These are phyloP conservation scores for Hortaea sp. DNA, from an alignment of 2,329 filamentous ascomycete species.

Conservation along the genomic window DNA sequence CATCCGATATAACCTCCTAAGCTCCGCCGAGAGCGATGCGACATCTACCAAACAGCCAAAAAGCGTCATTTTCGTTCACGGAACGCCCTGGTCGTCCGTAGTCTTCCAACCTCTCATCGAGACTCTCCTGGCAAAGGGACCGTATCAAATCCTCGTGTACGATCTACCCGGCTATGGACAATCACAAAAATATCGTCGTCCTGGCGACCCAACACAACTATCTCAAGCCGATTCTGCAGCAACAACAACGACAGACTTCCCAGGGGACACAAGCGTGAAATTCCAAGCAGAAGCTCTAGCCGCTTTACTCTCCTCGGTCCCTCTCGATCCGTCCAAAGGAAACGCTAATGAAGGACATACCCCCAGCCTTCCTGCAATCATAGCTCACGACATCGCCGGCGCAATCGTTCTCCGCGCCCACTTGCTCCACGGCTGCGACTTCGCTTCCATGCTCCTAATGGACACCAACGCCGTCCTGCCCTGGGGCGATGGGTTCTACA, in stretches of 20 bases:
- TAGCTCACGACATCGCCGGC: slow-evolving; percentile 39
- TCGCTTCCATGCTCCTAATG: slow-evolving; percentile 32
- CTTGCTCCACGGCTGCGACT: slow-evolving; percentile 29
- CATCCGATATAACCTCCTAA: slow-evolving; percentile 8
- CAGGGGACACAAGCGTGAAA: slow-evolving; percentile 28
- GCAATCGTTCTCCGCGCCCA: slow-evolving; percentile 31
- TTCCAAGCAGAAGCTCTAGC: slow-evolving; percentile 30
- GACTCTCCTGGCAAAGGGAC: slow-evolving; percentile 22
- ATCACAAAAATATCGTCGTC: slow-evolving; percentile 21
- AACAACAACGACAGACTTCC: slow-evolving; percentile 6
- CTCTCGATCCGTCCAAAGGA: no score
- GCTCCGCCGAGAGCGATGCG: slow-evolving; percentile 9
- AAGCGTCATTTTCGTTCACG: slow-evolving; percentile 37
- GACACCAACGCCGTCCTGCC: slow-evolving; percentile 36
- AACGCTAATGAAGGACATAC: no score
- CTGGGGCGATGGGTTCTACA: slow-evolving; percentile 36
- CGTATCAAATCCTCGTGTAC: slow-evolving; percentile 34
- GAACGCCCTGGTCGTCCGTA: slow-evolving; percentile 38
- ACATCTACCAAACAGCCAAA: slow-evolving; percentile 16
- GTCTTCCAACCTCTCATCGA: slow-evolving; percentile 30
- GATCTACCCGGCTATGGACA: slow-evolving; percentile 38
- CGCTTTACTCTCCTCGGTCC: slow-evolving; percentile 23
- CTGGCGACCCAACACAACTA: background rate
- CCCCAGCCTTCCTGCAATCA: slow-evolving; percentile 23
- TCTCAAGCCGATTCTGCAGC: background rate